Conservation (phyloP, 208 protist species). For the Polymyxa betae region DNA sequence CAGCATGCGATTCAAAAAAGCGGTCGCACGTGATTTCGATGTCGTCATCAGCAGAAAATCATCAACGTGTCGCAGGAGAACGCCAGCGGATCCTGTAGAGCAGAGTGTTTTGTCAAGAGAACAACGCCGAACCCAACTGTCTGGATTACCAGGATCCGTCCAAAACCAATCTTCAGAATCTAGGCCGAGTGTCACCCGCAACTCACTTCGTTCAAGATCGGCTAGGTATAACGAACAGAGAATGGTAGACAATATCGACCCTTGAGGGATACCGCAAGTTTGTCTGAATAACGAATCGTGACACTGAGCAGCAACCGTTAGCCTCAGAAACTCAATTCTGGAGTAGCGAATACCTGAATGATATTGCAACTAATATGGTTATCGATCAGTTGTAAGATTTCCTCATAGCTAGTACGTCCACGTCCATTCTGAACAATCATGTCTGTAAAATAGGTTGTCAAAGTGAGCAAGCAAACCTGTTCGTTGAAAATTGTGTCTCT, state of each 20-base stretch:
- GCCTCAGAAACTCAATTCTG: too few species aligned
- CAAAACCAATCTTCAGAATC: not conserved
- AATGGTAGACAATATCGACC: not conserved
- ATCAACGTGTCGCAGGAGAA: conserved; percentile 25
- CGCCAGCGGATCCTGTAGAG: not conserved
- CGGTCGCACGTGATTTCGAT: not conserved
- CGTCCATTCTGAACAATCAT: too few species aligned
- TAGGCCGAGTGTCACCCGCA: not conserved
- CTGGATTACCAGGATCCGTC: not conserved
- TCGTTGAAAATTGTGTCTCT: conserved; percentile 12
- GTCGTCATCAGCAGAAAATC: conserved; percentile 43
- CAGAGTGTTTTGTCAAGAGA: not conserved
- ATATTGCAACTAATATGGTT: not conserved
- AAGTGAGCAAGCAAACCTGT: conserved; percentile 10
- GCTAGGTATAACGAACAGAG: conserved; percentile 29
- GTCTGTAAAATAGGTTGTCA: too few species aligned
- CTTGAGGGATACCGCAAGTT: conserved; percentile 18
- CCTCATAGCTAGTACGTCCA: not conserved
- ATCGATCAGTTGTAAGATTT: not conserved
- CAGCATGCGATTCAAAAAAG: not conserved
- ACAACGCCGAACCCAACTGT: not conserved
- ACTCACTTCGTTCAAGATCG: not conserved
- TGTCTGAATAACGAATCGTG: not conserved
- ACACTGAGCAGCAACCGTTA: not conserved
- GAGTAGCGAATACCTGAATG: conserved; percentile 3